Conservation (phyloP, 83 land plant species). For the Thuja plicata region DNA sequence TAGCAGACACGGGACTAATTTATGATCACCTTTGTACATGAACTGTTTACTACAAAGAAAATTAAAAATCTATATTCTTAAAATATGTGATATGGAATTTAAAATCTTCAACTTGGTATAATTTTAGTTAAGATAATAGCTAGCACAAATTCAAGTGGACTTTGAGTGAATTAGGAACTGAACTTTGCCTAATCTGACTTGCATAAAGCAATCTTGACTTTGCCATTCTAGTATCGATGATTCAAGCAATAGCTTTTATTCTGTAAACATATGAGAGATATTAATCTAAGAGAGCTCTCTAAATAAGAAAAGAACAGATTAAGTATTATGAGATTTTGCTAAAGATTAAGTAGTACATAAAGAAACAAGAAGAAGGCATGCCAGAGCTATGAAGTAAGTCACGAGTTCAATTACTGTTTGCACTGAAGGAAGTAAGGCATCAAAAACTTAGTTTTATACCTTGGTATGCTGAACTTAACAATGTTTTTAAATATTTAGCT, state of each 20-base stretch:
- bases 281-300: not conserved
- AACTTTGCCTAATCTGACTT: not conserved
- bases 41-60: not conserved
- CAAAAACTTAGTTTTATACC: not conserved
- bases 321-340: not conserved
- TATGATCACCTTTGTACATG: not conserved
- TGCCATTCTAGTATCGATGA: not conserved
- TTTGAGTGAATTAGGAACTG: not conserved
- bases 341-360: not conserved
- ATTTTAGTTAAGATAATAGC: no score
- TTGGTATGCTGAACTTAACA: not conserved
- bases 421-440: not conserved
- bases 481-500: not conserved
- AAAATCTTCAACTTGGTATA: not conserved
- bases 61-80: not conserved
- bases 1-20: not conserved
- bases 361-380: not conserved
- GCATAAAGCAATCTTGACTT: not conserved
- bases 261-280: not conserved
- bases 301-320: not conserved
- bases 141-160: not conserved
- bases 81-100: not conserved
- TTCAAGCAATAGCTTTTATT: not conserved
- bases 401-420: not conserved
- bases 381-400: not conserved